Base-by-base conservation (phyloP, 345 rosid genomes). In the Nasturtium officinale region DNA sequence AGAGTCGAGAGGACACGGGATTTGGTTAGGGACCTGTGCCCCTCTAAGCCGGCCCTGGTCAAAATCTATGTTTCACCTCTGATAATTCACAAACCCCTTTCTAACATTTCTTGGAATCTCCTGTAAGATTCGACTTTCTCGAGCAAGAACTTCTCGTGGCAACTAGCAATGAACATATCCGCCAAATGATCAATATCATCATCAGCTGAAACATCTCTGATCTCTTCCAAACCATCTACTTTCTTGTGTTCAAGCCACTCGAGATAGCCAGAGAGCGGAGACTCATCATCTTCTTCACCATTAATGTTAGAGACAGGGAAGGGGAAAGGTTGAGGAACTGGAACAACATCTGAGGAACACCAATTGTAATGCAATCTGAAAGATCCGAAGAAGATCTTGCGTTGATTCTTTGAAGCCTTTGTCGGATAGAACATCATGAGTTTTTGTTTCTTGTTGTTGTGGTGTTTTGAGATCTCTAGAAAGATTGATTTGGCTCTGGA, bases 51-150 rank as follows among this genome's bases (percentile, higher is more conserved):
- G n/a, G n/a, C n/a, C n/a, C n/a, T n/a, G n/a, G n/a, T n/a, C n/a
- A 69, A 61, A 76, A 61, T 33, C 52, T 68, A 75, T 59, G 67
- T 50, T 74, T 67, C 67, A 58, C 46, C 57, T 65, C 72, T 47
- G 43, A 48, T 21, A 60, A 61, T 67, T 94, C 86, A 95, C 77
- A 91, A 72, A 83, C 97, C 82, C 84, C 96, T 88, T 18, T 90
- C 90, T 67, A 95, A 83, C 97, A 95, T 91, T 72, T 91, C 99
- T 38, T 91, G 94, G 73, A 88, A 91, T 79, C 87, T 91, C 82
- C 99, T 83, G 63, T 88, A 83, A 7, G 99, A 95, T 78, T 95
- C 99, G 30, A 87, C 92, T 82, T 95, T 95, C 92, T 91, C 99
- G 68, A 91, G 71, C 63, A 71, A 81, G 81, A 91, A 91, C 85